Percentiles rank a stretch among this genome's conserved stretches.
These are phyloP conservation scores for Verticillium nonalfalfae DNA, from an alignment of 2,329 filamentous ascomycete genomes.

Conservation along the genomic window DNA sequence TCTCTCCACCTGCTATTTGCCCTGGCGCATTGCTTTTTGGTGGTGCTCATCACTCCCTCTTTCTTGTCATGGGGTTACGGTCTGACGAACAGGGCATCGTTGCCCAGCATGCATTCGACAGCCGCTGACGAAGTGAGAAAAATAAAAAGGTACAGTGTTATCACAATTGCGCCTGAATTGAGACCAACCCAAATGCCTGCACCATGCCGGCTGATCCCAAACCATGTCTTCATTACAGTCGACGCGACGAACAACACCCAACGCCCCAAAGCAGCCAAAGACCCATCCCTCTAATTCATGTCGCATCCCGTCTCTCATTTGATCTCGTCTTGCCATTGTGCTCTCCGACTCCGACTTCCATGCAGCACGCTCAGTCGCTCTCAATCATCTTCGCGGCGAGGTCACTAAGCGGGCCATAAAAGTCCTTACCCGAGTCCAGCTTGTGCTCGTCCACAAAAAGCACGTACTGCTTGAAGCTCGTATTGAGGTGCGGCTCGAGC, in stretches of 20 bases:
- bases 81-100: no score
- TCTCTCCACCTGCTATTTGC: no score
- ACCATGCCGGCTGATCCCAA: conserved; percentile 4
- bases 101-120: conserved; percentile 1
- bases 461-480: conserved; percentile 99
- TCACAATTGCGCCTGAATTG: conserved; percentile 6
- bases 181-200: conserved; percentile 1
- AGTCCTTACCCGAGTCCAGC: conserved; percentile 88
- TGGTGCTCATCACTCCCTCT: background rate
- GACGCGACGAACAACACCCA: conserved; percentile 5
- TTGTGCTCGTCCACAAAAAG: conserved; percentile 97
- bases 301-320: background rate
- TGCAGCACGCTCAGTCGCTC: conserved; percentile 59
- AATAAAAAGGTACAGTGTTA: conserved; percentile 10
- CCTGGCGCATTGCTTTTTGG: no score
- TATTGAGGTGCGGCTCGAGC: conserved; percentile 95
- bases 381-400: conserved; percentile 96
- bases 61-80: no score
- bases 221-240: conserved; percentile 4
- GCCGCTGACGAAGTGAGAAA: background rate
- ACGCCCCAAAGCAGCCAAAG: conserved; percentile 9
- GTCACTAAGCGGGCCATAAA: conserved; percentile 93
- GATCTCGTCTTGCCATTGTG: background rate
- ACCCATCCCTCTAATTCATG: background rate
- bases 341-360: background rate